Evolutionary conservation across 1,139 yeast genomes (phyloP), one percentile per base, ranked within the genome.

Genomic region (Suhomyces chickasaworum): DNA sequence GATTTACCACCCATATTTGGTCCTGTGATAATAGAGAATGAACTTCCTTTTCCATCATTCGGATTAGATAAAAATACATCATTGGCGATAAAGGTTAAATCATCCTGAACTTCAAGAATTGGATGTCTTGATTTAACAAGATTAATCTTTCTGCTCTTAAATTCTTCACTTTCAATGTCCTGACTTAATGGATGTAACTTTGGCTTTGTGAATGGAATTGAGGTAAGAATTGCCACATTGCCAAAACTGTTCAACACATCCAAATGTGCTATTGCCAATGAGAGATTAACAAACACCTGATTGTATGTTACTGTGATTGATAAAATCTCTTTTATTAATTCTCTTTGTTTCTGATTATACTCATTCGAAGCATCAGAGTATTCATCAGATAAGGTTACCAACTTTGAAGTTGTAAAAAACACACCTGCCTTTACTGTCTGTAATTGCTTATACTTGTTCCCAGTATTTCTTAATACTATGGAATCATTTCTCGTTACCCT

Each of bases 1-100:
- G 97, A 89, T 64, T 93, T 93, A 60, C 98, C 98, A 49, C 98
- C 99, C 99, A 93, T 93, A 61, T 93, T 93, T 33, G 99, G 99
- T 16, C 99, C 99, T 0, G 99, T 93, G 29, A 93, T 89, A 27
- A 93, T 86, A 13, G 83, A 75, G 60, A 93, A 91, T 46, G 87
- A 89, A 15, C 83, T 74, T 0, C 65, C 71, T 21, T 51, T 54
- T 9, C 65, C 65, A 6, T 70, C 77, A 22, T 52, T 52, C 1
- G 46, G 42, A 47, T 64, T 66, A 13, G 70, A 61, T 48, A 90
- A 70, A 12, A 69, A 63, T 3, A 89, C 86, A 59, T 93, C 97
- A 65, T 93, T 93, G 3, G 97, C 83, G 51, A 93, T 91, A 59
- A 93, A 93, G 22, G 82, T 78, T 41, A 90, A 73, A 52, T 89